Percentiles rank a stretch among this genome's conserved stretches.
These are phyloP conservation scores for Venturia pyrina DNA, from an alignment of 2,329 filamentous ascomycete species.

Conservation along the genomic window DNA sequence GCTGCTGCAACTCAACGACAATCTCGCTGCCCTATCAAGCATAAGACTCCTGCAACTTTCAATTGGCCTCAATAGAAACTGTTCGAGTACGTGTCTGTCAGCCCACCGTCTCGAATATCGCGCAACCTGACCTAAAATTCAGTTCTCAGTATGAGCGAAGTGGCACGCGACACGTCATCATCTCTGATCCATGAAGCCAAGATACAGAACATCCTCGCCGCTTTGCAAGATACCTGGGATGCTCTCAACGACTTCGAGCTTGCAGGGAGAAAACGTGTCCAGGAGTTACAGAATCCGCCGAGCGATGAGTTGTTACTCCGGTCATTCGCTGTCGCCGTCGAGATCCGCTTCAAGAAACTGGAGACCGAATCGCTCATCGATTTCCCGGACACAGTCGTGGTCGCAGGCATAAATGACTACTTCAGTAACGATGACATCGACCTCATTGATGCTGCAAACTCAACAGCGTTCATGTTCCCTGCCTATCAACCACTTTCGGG, in stretches of 20 bases:
- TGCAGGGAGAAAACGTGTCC: neutral
- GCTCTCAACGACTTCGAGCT: neutral
- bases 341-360: neutral
- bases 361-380: neutral
- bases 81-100: neutral
- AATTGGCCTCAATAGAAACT: neutral
- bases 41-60: neutral
- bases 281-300: neutral
- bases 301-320: neutral
- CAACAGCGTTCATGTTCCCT: neutral
- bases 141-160: neutral
- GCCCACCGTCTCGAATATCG: neutral
- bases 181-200: neutral
- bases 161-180: neutral
- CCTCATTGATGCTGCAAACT: neutral
- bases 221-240: neutral
- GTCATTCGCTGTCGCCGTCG: neutral
- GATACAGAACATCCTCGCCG: neutral
- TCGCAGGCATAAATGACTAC: neutral
- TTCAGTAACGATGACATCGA: neutral
- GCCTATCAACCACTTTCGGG: neutral
- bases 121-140: neutral
- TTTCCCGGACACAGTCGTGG: neutral
- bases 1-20: too few species aligned
- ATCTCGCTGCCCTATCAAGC: neutral